A percentile compares a stretch with the other conserved stretches of the same genome.
phyloP scores from a whole-genome alignment of 1,139 yeast genomes.

The Blastobotrys proliferans region DNA sequence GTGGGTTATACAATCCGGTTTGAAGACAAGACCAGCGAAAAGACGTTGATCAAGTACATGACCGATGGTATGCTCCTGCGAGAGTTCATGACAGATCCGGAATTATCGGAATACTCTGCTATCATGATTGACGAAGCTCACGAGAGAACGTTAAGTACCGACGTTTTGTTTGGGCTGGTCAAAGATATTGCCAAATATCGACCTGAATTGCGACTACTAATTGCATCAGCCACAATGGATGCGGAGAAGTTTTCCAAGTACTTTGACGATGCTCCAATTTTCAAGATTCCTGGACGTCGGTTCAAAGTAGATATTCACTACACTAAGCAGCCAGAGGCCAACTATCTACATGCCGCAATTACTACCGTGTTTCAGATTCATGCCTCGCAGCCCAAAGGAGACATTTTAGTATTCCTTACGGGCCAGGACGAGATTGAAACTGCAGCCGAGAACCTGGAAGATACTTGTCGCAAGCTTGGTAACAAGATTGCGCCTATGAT shows the following conservation, averaged over 20 bases:
- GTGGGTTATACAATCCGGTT: slow-evolving; percentile 90
- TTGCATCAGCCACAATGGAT: slow-evolving; percentile 94
- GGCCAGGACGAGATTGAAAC: slow-evolving; percentile 95
- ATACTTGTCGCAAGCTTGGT: slow-evolving; percentile 63
- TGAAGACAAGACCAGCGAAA: slow-evolving; percentile 64
- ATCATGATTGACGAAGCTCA: slow-evolving; percentile 97
- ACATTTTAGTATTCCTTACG: slow-evolving; percentile 82
- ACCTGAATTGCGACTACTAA: slow-evolving; percentile 65
- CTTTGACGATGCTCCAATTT: slow-evolving; percentile 80
- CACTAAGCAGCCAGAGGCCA: slow-evolving; percentile 84
- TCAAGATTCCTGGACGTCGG: slow-evolving; percentile 81
- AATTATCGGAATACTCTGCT: slow-evolving; percentile 63
- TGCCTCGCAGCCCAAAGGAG: slow-evolving; percentile 72
- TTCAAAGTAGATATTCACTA: slow-evolving; percentile 86
- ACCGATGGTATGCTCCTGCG: slow-evolving; percentile 93
- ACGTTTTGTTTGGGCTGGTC: slow-evolving; percentile 75
- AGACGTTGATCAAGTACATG: slow-evolving; percentile 75
- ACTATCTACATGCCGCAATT: slow-evolving; percentile 82
- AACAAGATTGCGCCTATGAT: slow-evolving; percentile 58
- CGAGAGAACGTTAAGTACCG: slow-evolving; percentile 90
- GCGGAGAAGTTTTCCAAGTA: slow-evolving; percentile 78
- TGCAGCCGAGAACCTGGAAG: slow-evolving; percentile 66
- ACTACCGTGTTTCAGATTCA: slow-evolving; percentile 80
- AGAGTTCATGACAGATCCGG: slow-evolving; percentile 77
- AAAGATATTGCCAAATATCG: slow-evolving; percentile 65